Evolutionary conservation across 169 alveolate species (phyloP).

Genomic region (Eimeria necatrix): DNA sequence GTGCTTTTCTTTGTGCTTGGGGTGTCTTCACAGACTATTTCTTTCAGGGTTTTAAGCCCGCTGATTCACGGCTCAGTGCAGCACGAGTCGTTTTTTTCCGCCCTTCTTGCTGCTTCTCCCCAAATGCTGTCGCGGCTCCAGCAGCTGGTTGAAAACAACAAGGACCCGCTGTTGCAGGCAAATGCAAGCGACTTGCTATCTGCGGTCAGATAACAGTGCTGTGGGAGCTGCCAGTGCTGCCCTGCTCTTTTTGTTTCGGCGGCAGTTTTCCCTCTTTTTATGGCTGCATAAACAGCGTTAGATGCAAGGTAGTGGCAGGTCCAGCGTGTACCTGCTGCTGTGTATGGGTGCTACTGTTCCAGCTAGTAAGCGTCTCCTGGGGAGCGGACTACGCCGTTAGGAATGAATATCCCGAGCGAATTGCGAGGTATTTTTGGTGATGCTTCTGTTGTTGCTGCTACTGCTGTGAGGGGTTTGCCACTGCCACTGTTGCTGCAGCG

Average conservation of each 20-base stretch:
- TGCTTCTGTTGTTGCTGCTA: conserved; percentile 22
- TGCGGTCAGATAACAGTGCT: background rate
- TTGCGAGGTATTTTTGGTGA: background rate
- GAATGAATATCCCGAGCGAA: background rate
- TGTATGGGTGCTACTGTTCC: background rate
- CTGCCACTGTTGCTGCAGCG: conserved; percentile 44
- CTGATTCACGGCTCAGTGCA: background rate
- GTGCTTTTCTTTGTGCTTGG: background rate
- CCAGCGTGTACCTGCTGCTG: background rate
- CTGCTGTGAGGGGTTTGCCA: background rate
- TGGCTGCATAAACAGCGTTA: background rate
- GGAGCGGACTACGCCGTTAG: conserved; percentile 7
- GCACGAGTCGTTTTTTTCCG: conserved; percentile 4
- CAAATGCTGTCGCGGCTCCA: background rate
- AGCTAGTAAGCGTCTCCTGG: conserved; percentile 6
- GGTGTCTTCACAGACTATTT: conserved; percentile 2
- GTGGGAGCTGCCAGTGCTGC: background rate
- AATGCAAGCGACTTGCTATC: conserved; percentile 32
- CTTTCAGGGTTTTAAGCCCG: conserved; percentile 11
- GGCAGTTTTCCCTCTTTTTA: background rate
- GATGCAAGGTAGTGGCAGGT: background rate
- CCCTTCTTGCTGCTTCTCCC: conserved; percentile 12
- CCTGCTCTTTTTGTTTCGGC: background rate
- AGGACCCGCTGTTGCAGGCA: background rate
- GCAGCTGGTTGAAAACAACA: conserved; percentile 1